A percentile compares a stretch with the other conserved stretches of the same genome.
phyloP scores from a whole-genome alignment of 2,329 filamentous ascomycete species.

The Tolypocladium amazonense region DNA sequence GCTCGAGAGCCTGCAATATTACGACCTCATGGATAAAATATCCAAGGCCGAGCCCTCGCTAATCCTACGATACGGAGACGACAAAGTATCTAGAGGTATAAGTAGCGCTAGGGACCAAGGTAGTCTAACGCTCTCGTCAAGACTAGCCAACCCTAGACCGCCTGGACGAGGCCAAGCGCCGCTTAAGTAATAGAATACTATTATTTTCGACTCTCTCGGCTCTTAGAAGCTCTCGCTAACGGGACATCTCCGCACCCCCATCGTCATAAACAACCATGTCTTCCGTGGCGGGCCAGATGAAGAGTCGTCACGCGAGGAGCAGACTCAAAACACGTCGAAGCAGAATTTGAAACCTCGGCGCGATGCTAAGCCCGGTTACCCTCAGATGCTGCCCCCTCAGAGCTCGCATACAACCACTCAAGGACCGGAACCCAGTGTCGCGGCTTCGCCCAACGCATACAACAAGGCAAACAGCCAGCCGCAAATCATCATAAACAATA shows the following conservation, averaged over 20 bases:
- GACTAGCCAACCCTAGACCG: too few species aligned
- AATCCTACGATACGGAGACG: slow-evolving; percentile 68
- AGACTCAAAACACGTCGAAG: background rate
- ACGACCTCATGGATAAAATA: slow-evolving; percentile 90
- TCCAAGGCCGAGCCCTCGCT: slow-evolving; percentile 82
- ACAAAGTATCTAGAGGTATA: too few species aligned
- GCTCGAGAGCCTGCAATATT: slow-evolving; percentile 82
- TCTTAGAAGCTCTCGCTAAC: too few species aligned
- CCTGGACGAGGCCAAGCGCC: too few species aligned
- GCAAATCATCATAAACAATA: background rate
- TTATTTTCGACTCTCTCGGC: too few species aligned
- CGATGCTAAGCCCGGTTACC: background rate
- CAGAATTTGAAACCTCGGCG: background rate
- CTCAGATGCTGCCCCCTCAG: background rate
- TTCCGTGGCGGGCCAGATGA: background rate
- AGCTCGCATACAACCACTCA: background rate
- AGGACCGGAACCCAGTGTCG: background rate
- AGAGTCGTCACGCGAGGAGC: background rate
- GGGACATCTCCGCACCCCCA: too few species aligned
- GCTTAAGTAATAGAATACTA: too few species aligned
- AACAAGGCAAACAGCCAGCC: background rate
- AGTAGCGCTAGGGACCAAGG: too few species aligned
- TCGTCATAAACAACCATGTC: background rate
- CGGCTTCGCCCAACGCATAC: background rate
- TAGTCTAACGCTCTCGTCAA: too few species aligned